Percentiles rank a stretch among this genome's conserved stretches.
phyloP scores from a whole-genome alignment of 2,329 filamentous ascomycete species.

The Hypoxylon sp. region DNA sequence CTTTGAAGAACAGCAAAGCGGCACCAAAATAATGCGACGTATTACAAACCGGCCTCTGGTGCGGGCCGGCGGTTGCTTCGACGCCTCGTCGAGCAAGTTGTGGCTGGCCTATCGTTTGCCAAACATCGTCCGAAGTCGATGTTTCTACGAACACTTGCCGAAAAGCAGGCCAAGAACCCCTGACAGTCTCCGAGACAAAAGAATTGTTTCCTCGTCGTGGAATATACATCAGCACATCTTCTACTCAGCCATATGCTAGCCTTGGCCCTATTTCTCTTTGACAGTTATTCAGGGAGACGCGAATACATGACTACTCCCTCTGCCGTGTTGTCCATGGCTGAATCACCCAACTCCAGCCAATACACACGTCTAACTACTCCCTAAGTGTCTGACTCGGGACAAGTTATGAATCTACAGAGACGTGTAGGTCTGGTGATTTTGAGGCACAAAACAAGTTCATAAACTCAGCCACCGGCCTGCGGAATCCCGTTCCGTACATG shows the following conservation, averaged over 20 bases:
- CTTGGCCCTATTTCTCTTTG: background rate
- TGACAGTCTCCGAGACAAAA: background rate
- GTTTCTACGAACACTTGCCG: background rate
- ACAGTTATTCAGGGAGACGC: background rate
- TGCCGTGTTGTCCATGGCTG: background rate
- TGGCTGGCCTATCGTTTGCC: background rate
- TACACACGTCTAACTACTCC: background rate
- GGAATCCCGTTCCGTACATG: background rate
- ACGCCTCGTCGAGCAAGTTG: background rate
- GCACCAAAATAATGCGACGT: no score
- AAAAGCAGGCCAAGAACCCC: background rate
- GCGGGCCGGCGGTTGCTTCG: background rate
- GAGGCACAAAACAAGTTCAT: background rate
- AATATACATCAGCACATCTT: background rate
- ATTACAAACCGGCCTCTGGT: background rate
- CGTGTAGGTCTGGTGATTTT: background rate
- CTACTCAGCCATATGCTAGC: background rate
- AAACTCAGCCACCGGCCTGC: background rate
- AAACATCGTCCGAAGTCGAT: conserved; percentile 17
- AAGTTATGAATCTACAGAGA: background rate
- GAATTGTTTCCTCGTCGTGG: background rate
- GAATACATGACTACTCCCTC: background rate
- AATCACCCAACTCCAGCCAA: background rate
- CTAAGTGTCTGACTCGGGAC: background rate
- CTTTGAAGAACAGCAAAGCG: no score